Conservation (phyloP, 163 green algal genomes). For the Prototheca wickerhamii region DNA sequence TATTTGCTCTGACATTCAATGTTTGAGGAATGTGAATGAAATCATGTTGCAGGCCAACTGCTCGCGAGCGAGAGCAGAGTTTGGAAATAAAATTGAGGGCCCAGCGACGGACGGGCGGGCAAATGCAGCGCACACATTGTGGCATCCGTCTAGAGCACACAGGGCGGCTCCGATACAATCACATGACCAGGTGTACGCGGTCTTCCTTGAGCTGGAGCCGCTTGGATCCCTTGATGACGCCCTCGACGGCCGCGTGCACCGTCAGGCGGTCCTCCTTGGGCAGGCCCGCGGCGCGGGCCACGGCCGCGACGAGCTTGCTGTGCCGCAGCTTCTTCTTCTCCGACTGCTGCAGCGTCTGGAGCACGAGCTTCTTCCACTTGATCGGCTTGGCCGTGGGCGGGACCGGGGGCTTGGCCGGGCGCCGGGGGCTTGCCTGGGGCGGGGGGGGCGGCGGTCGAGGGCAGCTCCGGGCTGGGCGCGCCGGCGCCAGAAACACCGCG, state of each 20-base stretch:
- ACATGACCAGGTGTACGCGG: not conserved
- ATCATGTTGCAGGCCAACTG: no score
- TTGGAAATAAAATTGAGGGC: no score
- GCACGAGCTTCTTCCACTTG: conserved; percentile 20
- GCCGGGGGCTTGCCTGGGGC: conserved; percentile 9
- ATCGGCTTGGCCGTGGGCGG: conserved; percentile 1
- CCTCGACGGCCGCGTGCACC: not conserved
- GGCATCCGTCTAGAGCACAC: no score
- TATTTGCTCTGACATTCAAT: no score
- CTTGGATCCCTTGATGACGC: not conserved
- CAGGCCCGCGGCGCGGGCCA: conserved; percentile 12
- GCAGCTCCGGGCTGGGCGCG: no score
- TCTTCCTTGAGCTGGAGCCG: not conserved
- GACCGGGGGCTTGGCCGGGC: not conserved
- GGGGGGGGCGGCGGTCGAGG: conserved; percentile 8
- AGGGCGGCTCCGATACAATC: no score
- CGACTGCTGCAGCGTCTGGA: conserved; percentile 10
- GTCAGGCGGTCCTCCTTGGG: not conserved
- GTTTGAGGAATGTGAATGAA: no score
- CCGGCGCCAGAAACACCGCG: no score
- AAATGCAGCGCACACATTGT: no score
- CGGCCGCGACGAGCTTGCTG: conserved; percentile 10
- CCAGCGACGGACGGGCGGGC: no score
- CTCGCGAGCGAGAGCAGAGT: no score
- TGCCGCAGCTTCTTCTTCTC: conserved; percentile 6